Evolutionary conservation across 495 filamentous ascomycete genomes (phyloP), one percentile per base, ranked within the genome.

Genomic region (Cenococcum geophilum): DNA sequence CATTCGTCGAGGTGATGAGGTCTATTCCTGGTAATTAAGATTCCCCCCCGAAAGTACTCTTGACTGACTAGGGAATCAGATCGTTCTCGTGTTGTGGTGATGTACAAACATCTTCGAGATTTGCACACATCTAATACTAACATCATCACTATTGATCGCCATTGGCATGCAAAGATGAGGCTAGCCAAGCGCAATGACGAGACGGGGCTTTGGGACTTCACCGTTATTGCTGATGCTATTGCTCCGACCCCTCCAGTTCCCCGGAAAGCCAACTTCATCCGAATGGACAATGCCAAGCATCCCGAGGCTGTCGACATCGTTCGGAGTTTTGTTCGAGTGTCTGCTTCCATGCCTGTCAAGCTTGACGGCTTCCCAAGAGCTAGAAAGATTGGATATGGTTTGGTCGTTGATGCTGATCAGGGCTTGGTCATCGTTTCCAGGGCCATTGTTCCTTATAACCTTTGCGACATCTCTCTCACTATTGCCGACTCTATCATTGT

Each of bases 401-500:
- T 99, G 36, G 93, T 99, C 10, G 87, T 97, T 51, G 92, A 99
- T 73, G 93, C 93, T 0, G 89, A 93, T 47, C 91, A 96, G 78
- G 93, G 93, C 12, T 80, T 97, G 52, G 95, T 97, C 14, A 83
- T 96, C 18, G 90, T 97, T 35, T 96, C 91, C 10, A 77, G 93
- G 73, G 92, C 95, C 10, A 88, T 96, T 64, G 86, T 99, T 8
- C 93, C 93, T 14, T 97, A 96, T 68, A 90, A 99, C 73, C 80
- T 99, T 21, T 97, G 92, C 72, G 93, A 99, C 72, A 92, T 99
- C 66, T 88, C 85, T 59, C 81, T 97, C 70, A 96, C 91, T 6
- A 89, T 99, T 57, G 93, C 93, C 16, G 95, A 99, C 68, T 95
- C 91, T 14, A 87, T 97, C 67, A 89, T 97, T 57, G 88, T 97